Base-by-base conservation (phyloP, 495 filamentous ascomycete genomes). In the Xylaria sp. region DNA sequence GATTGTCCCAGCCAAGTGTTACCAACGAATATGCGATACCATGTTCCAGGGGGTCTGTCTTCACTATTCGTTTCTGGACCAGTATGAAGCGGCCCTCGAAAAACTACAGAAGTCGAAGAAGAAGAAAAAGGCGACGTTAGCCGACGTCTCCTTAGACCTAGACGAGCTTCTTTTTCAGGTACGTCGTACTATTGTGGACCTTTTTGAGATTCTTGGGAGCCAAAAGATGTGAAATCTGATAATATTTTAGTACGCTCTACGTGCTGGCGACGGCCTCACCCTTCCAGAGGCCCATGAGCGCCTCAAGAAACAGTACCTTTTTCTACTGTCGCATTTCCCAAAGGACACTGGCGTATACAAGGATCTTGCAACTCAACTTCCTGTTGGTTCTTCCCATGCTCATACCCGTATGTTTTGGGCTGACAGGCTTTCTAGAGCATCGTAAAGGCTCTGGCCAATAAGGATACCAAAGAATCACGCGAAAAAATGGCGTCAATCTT, bases 41-140 rank as follows among this genome's bases (percentile, higher is more conserved):
- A 92, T 94, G 82, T 84, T 86, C 33, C 89, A 93, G 80, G 91
- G 90, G 2, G 87, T 93, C 37, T 86, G 87, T 61, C 79, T 94
- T 70, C 85, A 94, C 15, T 94, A 93, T 80, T 90, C 89, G 72
- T 74, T 93, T 7, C 52, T 82, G 24, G 78, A 76, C 11, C 69
- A 77, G 46, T 83, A 82, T 64, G 79, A 81, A 58, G 61, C 43
- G 0, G 72, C 72, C 2, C 74, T 80, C 65, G 72, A 76, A 46
- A 61, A 68, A 21, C 46, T 74, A 8, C 71, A 71, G 29, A 62
- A 70, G 26, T 81, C 83, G 67, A 81, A 84, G 59, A 72, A 73
- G 55, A 78, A 71, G 37, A 77, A 62, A 48, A 46, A 72, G 15
- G 75, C 76, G 53, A 80, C 73, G n/a, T 73, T 78, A 35, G 48